Percentiles rank a stretch among this genome's conserved stretches.
Evolutionary conservation across 805 yeast species (phyloP).

Genomic region (Saturnispora gosingensis): DNA sequence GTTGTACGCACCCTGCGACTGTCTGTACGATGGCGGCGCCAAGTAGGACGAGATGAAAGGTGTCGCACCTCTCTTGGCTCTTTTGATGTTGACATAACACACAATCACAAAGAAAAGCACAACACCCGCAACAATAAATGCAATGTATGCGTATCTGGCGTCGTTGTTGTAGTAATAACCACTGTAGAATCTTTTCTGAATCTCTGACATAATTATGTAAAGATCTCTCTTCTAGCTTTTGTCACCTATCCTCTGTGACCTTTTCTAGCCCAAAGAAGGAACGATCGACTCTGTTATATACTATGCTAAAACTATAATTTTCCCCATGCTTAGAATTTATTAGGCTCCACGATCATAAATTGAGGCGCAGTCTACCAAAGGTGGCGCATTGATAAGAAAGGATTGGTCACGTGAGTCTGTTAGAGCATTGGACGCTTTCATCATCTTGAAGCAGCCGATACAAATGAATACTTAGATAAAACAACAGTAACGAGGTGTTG

Average conservation of each 20-base stretch:
- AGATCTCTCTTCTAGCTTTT: not conserved
- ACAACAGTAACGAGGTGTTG: not conserved
- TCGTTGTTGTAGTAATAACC: not conserved
- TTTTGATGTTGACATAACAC: slow-evolving; percentile 43
- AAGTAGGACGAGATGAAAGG: slow-evolving; percentile 54
- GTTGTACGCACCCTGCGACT: slow-evolving; percentile 44
- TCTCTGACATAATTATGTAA: not conserved
- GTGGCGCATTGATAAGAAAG: not conserved
- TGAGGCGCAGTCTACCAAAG: not conserved
- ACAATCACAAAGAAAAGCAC: slow-evolving; percentile 41
- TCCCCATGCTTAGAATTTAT: not conserved
- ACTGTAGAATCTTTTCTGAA: not conserved
- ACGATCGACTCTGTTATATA: not conserved
- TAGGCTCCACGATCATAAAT: not conserved
- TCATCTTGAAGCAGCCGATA: not conserved
- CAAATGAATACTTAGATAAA: not conserved
- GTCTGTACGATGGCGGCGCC: slow-evolving; percentile 63
- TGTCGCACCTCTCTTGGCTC: slow-evolving; percentile 41
- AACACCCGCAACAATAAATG: slow-evolving; percentile 43
- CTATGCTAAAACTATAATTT: not conserved
- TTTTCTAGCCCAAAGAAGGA: not conserved
- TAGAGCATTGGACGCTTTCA: not conserved
- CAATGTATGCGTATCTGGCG: slow-evolving; percentile 61
- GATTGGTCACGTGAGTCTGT: not conserved
- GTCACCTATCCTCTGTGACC: not conserved